Percentiles rank a stretch among this genome's conserved stretches.
These are phyloP conservation scores for Penicillium antarcticum DNA, from an alignment of 495 filamentous ascomycete species.

Conservation along the genomic window DNA sequence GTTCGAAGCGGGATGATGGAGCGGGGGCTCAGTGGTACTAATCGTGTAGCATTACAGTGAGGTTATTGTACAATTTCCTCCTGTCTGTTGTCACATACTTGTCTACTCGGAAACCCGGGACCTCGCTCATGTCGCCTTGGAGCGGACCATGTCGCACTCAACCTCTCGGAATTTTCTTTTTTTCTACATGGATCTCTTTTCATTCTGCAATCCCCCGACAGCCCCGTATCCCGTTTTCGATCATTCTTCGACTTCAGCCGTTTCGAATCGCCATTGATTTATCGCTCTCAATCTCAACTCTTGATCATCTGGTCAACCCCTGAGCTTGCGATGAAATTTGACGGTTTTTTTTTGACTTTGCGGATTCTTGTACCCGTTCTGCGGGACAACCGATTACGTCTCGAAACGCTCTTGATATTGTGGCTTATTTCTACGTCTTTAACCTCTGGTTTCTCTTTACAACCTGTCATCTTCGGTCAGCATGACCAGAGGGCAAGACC, in stretches of 20 bases:
- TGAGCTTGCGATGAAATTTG: constrained; percentile 10
- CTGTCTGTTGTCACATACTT: constrained; percentile 28
- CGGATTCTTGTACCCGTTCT: constrained; percentile 17
- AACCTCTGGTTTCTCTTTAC: constrained; percentile 17
- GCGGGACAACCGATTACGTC: constrained; percentile 21
- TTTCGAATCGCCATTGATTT: constrained; percentile 32
- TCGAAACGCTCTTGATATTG: constrained; percentile 36
- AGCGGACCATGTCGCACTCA: constrained; percentile 33
- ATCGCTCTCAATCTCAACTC: constrained; percentile 6
- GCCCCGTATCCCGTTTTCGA: constrained; percentile 38
- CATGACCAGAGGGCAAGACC: constrained; percentile 17
- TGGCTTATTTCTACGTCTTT: constrained; percentile 39
- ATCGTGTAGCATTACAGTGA: constrained; percentile 36
- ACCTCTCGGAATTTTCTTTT: constrained; percentile 40
- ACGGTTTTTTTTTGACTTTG: constrained; percentile 14
- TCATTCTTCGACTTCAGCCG: constrained; percentile 34
- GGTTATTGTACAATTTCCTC: constrained; percentile 11
- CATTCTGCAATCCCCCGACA: constrained; percentile 35
- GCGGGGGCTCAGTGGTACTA: constrained; percentile 62
- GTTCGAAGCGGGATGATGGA: constrained; percentile 72
- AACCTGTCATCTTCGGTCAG: constrained; percentile 3
- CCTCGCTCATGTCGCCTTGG: constrained; percentile 26
- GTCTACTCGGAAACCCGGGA: constrained; percentile 31
- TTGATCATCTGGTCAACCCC: constrained; percentile 2
- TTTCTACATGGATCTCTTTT: constrained; percentile 34